A percentile compares a stretch with the other conserved stretches of the same genome.
Evolutionary conservation across 371 early-diverging fungal species (phyloP).

Genomic region (Phascolomyces articulosus): DNA sequence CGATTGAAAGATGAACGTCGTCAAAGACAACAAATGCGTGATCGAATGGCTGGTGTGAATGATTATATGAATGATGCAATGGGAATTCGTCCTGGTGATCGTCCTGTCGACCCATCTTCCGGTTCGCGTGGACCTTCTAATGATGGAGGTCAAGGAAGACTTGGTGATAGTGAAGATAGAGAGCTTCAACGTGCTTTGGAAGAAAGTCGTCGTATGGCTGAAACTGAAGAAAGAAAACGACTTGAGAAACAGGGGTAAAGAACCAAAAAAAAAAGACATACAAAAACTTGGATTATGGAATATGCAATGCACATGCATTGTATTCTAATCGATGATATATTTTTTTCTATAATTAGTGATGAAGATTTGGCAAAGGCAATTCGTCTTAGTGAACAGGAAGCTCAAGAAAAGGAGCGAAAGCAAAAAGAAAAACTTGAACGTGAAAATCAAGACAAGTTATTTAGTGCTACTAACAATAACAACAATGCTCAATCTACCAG

Average conservation of each 20-base stretch:
- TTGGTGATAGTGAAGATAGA: conserved; percentile 70
- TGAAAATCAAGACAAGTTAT: conserved; percentile 51
- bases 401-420: conserved; percentile 37
- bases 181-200: conserved; percentile 86
- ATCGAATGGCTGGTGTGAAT: conserved; percentile 57
- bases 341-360: conserved; percentile 14
- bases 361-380: conserved; percentile 49
- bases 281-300: too few species aligned
- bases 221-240: conserved; percentile 34
- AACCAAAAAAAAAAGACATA: too few species aligned
- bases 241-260: conserved; percentile 21
- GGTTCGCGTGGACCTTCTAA: neutral
- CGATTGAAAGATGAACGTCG: conserved; percentile 79
- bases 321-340: neutral
- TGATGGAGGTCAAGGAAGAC: neutral
- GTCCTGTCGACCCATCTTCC: conserved; percentile 34
- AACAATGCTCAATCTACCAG: conserved; percentile 14
- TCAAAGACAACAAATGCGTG: conserved; percentile 64
- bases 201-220: conserved; percentile 58
- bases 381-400: conserved; percentile 46
- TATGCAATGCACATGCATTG: neutral
- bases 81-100: conserved; percentile 21
- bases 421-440: conserved; percentile 32
- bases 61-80: conserved; percentile 43
- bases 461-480: conserved; percentile 19